phyloP scores from a whole-genome alignment of 116 monocot species.

The Cymodocea nodosa region DNA sequence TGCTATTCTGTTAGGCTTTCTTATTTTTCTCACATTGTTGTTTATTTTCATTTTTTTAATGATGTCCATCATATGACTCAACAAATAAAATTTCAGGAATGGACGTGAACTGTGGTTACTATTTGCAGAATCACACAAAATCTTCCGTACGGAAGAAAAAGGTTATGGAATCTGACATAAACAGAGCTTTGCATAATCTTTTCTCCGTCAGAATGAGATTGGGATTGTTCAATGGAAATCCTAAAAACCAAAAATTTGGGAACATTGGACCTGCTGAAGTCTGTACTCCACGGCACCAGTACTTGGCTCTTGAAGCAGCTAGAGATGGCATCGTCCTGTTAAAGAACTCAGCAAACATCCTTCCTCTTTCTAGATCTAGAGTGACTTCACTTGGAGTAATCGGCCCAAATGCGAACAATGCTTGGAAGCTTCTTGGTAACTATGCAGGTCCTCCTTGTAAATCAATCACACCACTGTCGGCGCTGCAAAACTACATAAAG shows the following conservation, averaged over 20 bases:
- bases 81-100: conserved; percentile 40
- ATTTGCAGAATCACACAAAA: conserved; percentile 49
- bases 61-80: neutral
- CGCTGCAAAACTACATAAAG: conserved; percentile 36
- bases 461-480: conserved; percentile 38
- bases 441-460: conserved; percentile 70
- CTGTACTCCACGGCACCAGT: conserved; percentile 53
- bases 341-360: conserved; percentile 42
- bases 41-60: no score
- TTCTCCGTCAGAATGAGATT: conserved; percentile 79
- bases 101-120: conserved; percentile 85
- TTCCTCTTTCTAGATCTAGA: conserved; percentile 44
- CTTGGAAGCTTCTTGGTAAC: conserved; percentile 46
- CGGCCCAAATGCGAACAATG: conserved; percentile 72
- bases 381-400: conserved; percentile 55
- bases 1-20: no score
- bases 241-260: conserved; percentile 31
- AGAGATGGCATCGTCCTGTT: conserved; percentile 75
- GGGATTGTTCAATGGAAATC: conserved; percentile 75
- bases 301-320: conserved; percentile 64
- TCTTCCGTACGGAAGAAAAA: conserved; percentile 51
- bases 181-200: conserved; percentile 79
- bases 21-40: no score
- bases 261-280: conserved; percentile 43
- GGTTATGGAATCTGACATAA: conserved; percentile 44